Evolutionary conservation across 1,139 yeast genomes (phyloP), one percentile per base, ranked within the genome.

Genomic region (Hemisphaericaspora xylanilytica): DNA sequence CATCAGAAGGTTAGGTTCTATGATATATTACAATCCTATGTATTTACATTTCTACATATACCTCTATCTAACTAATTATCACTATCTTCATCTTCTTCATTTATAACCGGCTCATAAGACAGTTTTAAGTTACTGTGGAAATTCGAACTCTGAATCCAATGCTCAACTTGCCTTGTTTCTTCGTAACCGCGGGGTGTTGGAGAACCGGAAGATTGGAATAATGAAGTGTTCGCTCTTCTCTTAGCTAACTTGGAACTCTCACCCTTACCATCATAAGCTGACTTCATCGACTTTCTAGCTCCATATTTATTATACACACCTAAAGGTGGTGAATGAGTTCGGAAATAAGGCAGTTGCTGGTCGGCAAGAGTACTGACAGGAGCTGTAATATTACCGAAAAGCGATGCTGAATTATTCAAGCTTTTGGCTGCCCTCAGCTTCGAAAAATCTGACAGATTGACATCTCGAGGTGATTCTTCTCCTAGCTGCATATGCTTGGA

Each of bases 311-410:
- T 61, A 20, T 53, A 54, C 11, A 63, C 32, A 17, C 32, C 56
- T 8, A 65, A 52, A 4, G 73, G 73, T 2, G 74, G 71, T 1
- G 71, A 65, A 33, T 59, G 59, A 2, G 71, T 54, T 32, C 73
- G 40, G 18, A 28, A 28, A 27, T 28, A 41, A 10, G 38, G 32
- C 15, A 15, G 27, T 24, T 31, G 35, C 13, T 21, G 27, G n/a
- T 32, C 35, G 9, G n/a, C n/a, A 13, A 25, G 3, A 10, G 18
- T 14, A 13, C 7, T 20, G 15, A n/a, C 33, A n/a, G 22, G 20
- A 7, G 24, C 3, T 17, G 24, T 13, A 8, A 16, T 12, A 5
- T 18, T 30, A 9, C 15, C 34, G 13, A 26, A 27, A 12, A 14
- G 4, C 14, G 24, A 26, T 13, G 13, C 28, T 21, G 34, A 29